Base-by-base conservation (phyloP, 2,329 filamentous ascomycete genomes). In the Calonectria hawksworthii region DNA sequence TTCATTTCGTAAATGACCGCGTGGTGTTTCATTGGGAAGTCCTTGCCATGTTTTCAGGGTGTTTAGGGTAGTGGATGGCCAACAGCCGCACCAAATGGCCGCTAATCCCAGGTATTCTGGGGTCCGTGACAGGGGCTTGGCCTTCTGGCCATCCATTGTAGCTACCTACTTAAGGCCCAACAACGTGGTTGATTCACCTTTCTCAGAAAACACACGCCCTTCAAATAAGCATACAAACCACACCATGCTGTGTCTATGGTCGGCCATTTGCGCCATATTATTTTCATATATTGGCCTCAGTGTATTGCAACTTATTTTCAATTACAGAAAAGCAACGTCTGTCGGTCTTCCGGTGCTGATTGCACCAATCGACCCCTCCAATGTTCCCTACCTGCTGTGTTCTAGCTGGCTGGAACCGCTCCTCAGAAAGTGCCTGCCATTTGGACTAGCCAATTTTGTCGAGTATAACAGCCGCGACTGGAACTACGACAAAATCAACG, bases 381-480 rank as follows among this genome's bases (percentile, higher is more conserved):
- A 78, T 21, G 76, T 78, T 9, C 77, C 74, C 3, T 78, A 75
- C 23, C 16, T 78, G 2, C 30, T 78, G 6, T 70, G 64, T 1
- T 73, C 72, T 7, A 75, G 76, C 41, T 76, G 73, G 32, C 18
- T 78, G 26, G 77, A 78, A 13, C 77, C 77, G 0, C 10, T 79
- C 0, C 3, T 79, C 0, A 74, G 77, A 59, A 77, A 51, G 21
- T 54, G 69, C 0, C 1, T 79, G 1, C 77, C 76, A 2, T 73
- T 76, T 38, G 71, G 71, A 0, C 23, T 77, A 1, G 66, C 75
- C 1, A 76, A 78, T 4, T 79, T 78, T 71, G 76, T 79, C 1
- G 76, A 79, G n/a, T 79, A 79, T 70, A 79, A 78, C 63, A 78
- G 75, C 1, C 73, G 77, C n/a, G 75, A 79, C 34, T 79, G 75